Conservation (phyloP, 2,329 filamentous ascomycete genomes). For the Tolypocladium nubicola region DNA sequence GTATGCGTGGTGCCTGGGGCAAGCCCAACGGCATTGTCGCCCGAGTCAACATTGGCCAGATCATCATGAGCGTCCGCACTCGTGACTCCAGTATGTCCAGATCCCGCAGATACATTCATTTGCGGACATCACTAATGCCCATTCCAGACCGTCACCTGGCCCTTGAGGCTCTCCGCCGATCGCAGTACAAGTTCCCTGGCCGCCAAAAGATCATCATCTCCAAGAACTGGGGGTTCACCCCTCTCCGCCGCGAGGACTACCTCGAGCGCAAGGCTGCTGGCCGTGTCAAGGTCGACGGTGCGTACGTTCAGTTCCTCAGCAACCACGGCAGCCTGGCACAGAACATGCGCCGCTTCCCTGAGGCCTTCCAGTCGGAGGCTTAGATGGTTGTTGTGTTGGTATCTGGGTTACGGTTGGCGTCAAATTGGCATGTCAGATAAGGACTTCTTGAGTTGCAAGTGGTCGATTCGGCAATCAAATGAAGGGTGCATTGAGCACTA, state of each 20-base stretch:
- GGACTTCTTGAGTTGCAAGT: slow-evolving; percentile 20
- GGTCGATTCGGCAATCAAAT: slow-evolving; percentile 21
- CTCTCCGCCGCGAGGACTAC: slow-evolving; percentile 95
- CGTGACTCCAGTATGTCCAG: slow-evolving; percentile 70
- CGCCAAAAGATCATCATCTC: slow-evolving; percentile 99
- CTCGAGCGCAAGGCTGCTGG: slow-evolving; percentile 88
- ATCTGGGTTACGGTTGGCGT: slow-evolving; percentile 34
- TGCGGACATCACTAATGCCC: slow-evolving; percentile 13
- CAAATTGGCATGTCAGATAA: slow-evolving; percentile 32
- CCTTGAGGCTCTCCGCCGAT: slow-evolving; percentile 97
- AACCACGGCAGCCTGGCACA: slow-evolving; percentile 78
- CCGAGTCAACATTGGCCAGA: slow-evolving; percentile 99
- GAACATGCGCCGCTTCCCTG: slow-evolving; percentile 93
- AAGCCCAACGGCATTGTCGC: slow-evolving; percentile 99
- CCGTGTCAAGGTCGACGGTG: slow-evolving; percentile 92
- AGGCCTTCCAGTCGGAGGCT: slow-evolving; percentile 62
- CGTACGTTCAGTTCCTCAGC: slow-evolving; percentile 97
- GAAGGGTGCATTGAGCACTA: slow-evolving; percentile 9
- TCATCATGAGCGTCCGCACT: slow-evolving; percentile 93
- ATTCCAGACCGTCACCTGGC: slow-evolving; percentile 70
- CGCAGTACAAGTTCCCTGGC: slow-evolving; percentile 99
- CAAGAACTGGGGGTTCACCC: slow-evolving; percentile 99
- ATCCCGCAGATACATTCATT: no score
- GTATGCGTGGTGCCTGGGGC: slow-evolving; percentile 99
- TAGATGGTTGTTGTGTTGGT: slow-evolving; percentile 28